Base-by-base conservation (phyloP, 2,329 filamentous ascomycete genomes). In the Xylaria digitata region DNA sequence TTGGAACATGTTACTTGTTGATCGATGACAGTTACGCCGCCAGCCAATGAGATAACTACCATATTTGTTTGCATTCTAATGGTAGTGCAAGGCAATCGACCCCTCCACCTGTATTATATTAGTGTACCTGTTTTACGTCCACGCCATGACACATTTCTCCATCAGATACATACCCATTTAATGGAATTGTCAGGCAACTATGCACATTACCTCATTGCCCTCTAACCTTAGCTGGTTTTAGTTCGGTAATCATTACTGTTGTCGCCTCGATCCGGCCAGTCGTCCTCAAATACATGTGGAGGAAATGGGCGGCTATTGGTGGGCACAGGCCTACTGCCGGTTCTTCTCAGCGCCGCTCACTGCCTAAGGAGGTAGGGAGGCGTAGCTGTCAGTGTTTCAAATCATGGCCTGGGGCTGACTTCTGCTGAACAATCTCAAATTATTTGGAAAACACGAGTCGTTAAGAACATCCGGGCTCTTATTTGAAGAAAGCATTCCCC, bases 341-440 rank as follows among this genome's bases (percentile, higher is more conserved):
- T 17, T 54, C 13, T 40, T 26, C 9, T 21, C 19, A 15, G 40
- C 60, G 30, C 21, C 19, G 13, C 61, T 58, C 61, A 46, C 40
- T 58, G 9, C 61, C 53, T 15, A 45, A 63, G 52, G 23, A 63
- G 52, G 23, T 15, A 49, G 61, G 45, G 57, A 63, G 45, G 26
- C n/a, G 23, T 7, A 19, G 21, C 1, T 9, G 37, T 37, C 19
- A 4, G 23, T n/a, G 23, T 42, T 26, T 53, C 50, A 17, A 58
- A n/a, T 19, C 13, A 52, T 45, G 1, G 26, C 37, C 19, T 46
- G 7, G 21, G 34, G 23, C 46, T 45, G 45, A 26, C 30, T 46
- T 45, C 17, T 40, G 50, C 21, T 19, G 13, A 11, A 15, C 32
- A 34, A 37, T 37, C 8, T 37, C 34, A 37, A 37, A 37, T 37